Evolutionary conservation across 2,329 filamentous ascomycete species (phyloP).

Genomic region (Pseudopithomyces chartarum): DNA sequence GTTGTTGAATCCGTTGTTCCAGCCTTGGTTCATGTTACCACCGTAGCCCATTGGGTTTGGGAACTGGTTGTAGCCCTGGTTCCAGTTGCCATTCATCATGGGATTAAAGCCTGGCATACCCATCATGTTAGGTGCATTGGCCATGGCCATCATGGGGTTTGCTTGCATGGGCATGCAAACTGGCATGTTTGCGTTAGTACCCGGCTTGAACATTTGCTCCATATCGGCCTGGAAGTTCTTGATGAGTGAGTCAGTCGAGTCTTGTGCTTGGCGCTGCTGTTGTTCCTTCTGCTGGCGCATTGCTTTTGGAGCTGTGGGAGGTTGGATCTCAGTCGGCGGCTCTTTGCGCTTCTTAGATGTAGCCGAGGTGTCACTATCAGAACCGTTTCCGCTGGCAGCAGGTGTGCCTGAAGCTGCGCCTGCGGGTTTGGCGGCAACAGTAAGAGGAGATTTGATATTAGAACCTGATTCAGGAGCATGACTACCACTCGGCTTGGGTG

Average conservation of each 20-base stretch:
- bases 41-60: conserved; percentile 25
- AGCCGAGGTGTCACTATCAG: conserved; percentile 40
- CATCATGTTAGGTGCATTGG: conserved; percentile 33
- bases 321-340: conserved; percentile 71
- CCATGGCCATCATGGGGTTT: conserved; percentile 44
- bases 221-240: conserved; percentile 54
- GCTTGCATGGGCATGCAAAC: conserved; percentile 29
- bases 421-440: conserved; percentile 28
- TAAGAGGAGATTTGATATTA: conserved; percentile 27
- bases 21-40: conserved; percentile 15
- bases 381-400: conserved; percentile 36
- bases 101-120: conserved; percentile 13
- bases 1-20: conserved; percentile 13
- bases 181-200: conserved; percentile 38
- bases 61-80: conserved; percentile 14
- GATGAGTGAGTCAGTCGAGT: conserved; percentile 49
- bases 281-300: conserved; percentile 49
- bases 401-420: conserved; percentile 36
- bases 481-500: conserved; percentile 21
- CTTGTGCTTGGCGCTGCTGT: conserved; percentile 55
- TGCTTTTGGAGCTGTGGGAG: conserved; percentile 51
- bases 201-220: conserved; percentile 32
- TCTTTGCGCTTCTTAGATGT: conserved; percentile 73
- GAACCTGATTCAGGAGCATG: conserved; percentile 22
- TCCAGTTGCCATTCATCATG: conserved; percentile 14